These are phyloP conservation scores for Effrenium voratum DNA, from an alignment of 73 alveolate genomes.

Conservation along the genomic window DNA sequence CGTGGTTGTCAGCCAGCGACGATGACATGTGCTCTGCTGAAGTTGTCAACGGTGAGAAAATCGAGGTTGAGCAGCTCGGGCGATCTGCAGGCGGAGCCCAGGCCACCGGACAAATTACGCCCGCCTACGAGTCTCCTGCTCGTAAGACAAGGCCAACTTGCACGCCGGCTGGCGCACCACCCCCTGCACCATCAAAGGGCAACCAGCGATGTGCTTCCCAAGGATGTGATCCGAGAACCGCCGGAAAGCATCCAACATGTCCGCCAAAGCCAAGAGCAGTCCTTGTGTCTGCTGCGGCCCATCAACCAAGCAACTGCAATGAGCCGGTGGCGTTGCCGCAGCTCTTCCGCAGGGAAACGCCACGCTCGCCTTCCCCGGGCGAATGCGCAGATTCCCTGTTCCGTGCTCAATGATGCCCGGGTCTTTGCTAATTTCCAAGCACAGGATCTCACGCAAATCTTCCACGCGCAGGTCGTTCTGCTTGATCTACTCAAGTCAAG, in stretches of 20 bases:
- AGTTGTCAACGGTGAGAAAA: conserved; percentile 30
- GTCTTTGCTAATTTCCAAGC: not conserved
- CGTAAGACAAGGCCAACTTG: conserved; percentile 9
- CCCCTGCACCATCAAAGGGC: not conserved
- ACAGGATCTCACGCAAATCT: not conserved
- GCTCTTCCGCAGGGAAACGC: conserved; percentile 26
- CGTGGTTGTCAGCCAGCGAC: not conserved
- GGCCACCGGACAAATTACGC: not conserved
- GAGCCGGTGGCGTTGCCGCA: conserved; percentile 57
- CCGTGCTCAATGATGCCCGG: not conserved
- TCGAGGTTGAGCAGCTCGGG: conserved; percentile 13
- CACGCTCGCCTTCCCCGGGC: conserved; percentile 58
- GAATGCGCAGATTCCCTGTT: not conserved
- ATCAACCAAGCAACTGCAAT: conserved; percentile 29
- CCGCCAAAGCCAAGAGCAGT: not conserved
- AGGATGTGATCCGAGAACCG: conserved; percentile 4
- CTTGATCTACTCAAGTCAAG: not conserved
- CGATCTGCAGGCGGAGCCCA: not conserved
- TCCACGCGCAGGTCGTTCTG: not conserved
- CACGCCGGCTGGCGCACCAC: conserved; percentile 8
- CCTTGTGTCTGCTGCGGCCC: conserved; percentile 15
- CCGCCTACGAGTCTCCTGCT: conserved; percentile 20
- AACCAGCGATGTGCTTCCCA: conserved; percentile 31
- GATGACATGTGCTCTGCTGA: conserved; percentile 9
- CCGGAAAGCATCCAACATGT: conserved; percentile 35